Conservation (phyloP, 805 yeast genomes). For the Saturnispora zaruensis region DNA sequence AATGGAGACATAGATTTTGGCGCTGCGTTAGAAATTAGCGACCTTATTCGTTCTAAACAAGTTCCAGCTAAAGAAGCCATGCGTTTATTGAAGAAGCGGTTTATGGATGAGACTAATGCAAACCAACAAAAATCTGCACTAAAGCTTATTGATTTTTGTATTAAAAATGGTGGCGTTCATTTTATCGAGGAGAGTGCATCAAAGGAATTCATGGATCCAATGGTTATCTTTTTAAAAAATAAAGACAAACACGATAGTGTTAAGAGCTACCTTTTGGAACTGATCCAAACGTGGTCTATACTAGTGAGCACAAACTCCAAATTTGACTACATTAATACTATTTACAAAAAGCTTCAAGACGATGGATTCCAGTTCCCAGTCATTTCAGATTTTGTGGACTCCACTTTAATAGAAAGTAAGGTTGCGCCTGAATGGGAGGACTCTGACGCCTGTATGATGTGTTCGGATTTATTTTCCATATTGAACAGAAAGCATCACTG, state of each 20-base stretch:
- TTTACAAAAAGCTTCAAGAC: constrained; percentile 48
- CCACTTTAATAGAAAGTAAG: constrained; percentile 67
- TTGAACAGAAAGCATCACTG: constrained; percentile 93
- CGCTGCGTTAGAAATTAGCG: constrained; percentile 74
- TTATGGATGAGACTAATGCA: constrained; percentile 56
- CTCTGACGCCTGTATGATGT: constrained; percentile 90
- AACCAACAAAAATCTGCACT: constrained; percentile 69
- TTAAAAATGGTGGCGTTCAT: constrained; percentile 87
- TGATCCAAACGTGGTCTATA: constrained; percentile 70
- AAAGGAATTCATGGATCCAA: constrained; percentile 77
- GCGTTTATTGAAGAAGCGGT: constrained; percentile 71
- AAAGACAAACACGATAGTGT: constrained; percentile 39
- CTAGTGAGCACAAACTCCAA: constrained; percentile 64
- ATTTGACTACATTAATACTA: constrained; percentile 52
- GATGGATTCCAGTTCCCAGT: constrained; percentile 66
- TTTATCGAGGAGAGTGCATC: constrained; percentile 72
- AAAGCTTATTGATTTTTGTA: constrained; percentile 74
- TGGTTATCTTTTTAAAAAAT: constrained; percentile 38
- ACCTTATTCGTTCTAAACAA: constrained; percentile 72
- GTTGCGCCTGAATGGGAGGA: constrained; percentile 99
- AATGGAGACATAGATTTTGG: constrained; percentile 78
- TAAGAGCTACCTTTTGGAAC: constrained; percentile 47
- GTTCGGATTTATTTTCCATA: constrained; percentile 71
- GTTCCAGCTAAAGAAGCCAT: constrained; percentile 75
- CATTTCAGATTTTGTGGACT: constrained; percentile 30